Conservation (phyloP, 164 flowering plant genomes). For the Vitis rupestris region DNA sequence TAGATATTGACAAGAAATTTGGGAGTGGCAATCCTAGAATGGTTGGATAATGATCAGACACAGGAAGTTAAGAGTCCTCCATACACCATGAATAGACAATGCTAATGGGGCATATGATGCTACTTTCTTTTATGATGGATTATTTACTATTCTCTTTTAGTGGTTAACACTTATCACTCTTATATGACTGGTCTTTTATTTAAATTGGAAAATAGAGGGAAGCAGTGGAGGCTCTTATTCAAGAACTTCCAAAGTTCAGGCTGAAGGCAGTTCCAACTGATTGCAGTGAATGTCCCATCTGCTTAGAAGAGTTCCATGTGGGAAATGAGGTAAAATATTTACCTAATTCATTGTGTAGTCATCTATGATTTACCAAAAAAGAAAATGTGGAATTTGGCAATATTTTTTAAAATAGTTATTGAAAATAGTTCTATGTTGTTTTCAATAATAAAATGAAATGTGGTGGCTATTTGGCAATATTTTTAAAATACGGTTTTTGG, state of each 20-base stretch:
- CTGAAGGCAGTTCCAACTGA: conserved; percentile 96
- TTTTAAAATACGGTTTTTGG: no score
- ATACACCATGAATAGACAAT: no score
- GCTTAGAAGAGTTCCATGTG: conserved; percentile 89
- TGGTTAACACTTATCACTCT: background rate
- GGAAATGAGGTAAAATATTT: conserved; percentile 76
- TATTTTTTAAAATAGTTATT: no score
- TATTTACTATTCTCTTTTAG: background rate
- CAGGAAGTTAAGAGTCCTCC: no score
- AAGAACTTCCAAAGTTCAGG: conserved; percentile 95
- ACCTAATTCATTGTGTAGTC: background rate
- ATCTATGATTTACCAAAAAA: background rate
- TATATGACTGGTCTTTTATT: conserved; percentile 2
- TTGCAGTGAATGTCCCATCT: conserved; percentile 97
- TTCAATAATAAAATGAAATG: no score
- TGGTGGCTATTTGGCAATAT: no score
- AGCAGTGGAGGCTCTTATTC: conserved; percentile 99
- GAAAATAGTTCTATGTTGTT: no score
- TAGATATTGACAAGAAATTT: no score
- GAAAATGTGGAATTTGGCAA: no score
- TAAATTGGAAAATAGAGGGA: conserved; percentile 57
- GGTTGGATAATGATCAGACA: no score
- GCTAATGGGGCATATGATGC: background rate
- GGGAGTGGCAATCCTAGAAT: no score
- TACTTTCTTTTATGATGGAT: background rate